These are phyloP conservation scores for Sarcodon aspratus DNA, from an alignment of 768 basidiomycete genomes.

Conservation along the genomic window DNA sequence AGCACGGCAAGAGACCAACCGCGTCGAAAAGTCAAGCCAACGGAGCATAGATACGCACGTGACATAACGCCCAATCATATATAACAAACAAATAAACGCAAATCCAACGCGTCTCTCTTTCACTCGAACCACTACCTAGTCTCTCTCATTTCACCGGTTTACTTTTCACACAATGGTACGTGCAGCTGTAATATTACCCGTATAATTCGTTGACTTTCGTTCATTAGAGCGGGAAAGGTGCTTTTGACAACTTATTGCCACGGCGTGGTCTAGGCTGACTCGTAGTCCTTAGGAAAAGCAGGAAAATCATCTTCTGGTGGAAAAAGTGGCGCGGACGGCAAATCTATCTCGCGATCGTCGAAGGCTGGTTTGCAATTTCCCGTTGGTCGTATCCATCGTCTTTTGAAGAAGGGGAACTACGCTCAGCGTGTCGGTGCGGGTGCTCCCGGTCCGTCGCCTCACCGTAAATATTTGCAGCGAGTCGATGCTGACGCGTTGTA, in stretches of 20 bases:
- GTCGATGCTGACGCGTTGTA: background rate
- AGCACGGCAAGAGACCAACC: background rate
- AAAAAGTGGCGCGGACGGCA: slow-evolving; percentile 27
- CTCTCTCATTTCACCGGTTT: background rate
- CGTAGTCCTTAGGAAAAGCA: background rate
- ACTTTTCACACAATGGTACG: background rate
- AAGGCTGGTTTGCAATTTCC: slow-evolving; percentile 63
- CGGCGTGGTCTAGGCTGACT: background rate
- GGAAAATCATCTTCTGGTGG: slow-evolving; percentile 19
- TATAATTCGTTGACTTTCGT: background rate
- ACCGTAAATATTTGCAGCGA: background rate
- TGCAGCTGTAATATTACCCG: background rate
- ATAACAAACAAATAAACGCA: background rate
- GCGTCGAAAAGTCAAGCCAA: background rate
- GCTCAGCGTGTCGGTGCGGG: slow-evolving; percentile 59
- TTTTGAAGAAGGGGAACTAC: slow-evolving; percentile 65
- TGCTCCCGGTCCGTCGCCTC: slow-evolving; percentile 41
- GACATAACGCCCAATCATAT: background rate
- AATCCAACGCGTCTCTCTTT: background rate
- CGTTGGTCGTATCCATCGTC: slow-evolving; percentile 74
- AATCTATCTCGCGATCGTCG: slow-evolving; percentile 57
- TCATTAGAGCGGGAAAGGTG: background rate
- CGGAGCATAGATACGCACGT: background rate
- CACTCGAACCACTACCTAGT: background rate
- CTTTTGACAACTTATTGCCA: background rate